Percentiles rank a stretch among this genome's conserved stretches.
phyloP scores from a whole-genome alignment of 352 stramenopile genomes.

The Phytophthora idaei region DNA sequence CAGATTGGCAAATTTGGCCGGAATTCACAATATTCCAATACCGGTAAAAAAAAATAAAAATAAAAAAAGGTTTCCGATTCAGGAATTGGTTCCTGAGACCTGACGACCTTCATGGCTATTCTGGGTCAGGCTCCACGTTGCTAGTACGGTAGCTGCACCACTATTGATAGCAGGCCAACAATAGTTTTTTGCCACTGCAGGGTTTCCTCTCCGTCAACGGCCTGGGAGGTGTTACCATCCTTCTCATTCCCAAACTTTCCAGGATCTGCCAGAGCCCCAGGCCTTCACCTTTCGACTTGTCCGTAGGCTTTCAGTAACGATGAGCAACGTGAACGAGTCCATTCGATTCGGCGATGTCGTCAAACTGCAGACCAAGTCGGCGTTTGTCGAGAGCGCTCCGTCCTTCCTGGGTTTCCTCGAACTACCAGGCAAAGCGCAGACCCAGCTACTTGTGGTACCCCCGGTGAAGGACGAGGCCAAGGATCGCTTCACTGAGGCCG shows the following conservation, averaged over 20 bases:
- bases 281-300: slow-evolving; percentile 5
- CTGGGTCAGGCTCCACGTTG: background rate
- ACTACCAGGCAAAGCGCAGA: slow-evolving; percentile 40
- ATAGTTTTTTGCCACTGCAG: slow-evolving; percentile 2
- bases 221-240: slow-evolving; percentile 3
- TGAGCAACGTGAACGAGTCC: slow-evolving; percentile 28
- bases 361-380: slow-evolving; percentile 48
- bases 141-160: background rate
- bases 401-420: slow-evolving; percentile 57
- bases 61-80: too few relatives aligned
- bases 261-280: slow-evolving; percentile 20
- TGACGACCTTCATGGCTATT: background rate
- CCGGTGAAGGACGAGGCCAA: slow-evolving; percentile 51
- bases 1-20: too few relatives aligned
- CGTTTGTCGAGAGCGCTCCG: slow-evolving; percentile 32
- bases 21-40: too few relatives aligned
- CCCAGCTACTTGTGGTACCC: slow-evolving; percentile 60
- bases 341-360: slow-evolving; percentile 67
- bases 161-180: slow-evolving; percentile 39
- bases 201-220: slow-evolving; percentile 14
- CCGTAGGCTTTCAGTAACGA: slow-evolving; percentile 17
- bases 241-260: slow-evolving; percentile 40
- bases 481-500: slow-evolving; percentile 50
- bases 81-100: too few relatives aligned
- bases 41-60: too few relatives aligned